Conservation (phyloP, 768 basidiomycete species). For the Calocybe indica region DNA sequence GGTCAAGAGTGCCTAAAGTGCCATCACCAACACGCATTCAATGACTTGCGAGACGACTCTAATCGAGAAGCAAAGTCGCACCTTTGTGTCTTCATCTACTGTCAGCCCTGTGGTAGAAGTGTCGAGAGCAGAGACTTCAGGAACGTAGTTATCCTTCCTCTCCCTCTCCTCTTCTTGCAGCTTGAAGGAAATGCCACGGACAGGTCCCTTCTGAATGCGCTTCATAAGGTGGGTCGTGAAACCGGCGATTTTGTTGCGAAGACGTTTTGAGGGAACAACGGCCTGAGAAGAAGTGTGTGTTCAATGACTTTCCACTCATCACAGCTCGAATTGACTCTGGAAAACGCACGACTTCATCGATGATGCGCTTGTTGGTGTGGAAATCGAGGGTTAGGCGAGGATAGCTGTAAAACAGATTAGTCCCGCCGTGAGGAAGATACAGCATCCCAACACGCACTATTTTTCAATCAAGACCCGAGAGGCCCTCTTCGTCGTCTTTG, state of each 20-base stretch:
- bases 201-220: constrained; percentile 97
- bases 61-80: constrained; percentile 26
- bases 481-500: constrained; percentile 99
- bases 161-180: constrained; percentile 99
- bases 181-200: constrained; percentile 99
- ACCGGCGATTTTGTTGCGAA: constrained; percentile 99
- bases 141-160: constrained; percentile 98
- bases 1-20: constrained; percentile 71
- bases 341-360: constrained; percentile 83
- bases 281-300: constrained; percentile 40
- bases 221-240: constrained; percentile 99
- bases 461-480: constrained; percentile 99
- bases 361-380: constrained; percentile 99
- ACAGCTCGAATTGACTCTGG: not conserved
- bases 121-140: constrained; percentile 95
- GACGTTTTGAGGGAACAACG: constrained; percentile 94
- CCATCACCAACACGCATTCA: not conserved
- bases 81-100: constrained; percentile 93
- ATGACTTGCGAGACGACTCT: not conserved
- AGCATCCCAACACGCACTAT: constrained; percentile 57
- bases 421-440: constrained; percentile 2
- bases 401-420: constrained; percentile 54
- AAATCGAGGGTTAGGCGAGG: constrained; percentile 98
- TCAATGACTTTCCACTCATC: not conserved
- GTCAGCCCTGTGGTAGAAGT: constrained; percentile 67